These are phyloP conservation scores for Xylaria longipes DNA, from an alignment of 495 filamentous ascomycete genomes.

Conservation along the genomic window DNA sequence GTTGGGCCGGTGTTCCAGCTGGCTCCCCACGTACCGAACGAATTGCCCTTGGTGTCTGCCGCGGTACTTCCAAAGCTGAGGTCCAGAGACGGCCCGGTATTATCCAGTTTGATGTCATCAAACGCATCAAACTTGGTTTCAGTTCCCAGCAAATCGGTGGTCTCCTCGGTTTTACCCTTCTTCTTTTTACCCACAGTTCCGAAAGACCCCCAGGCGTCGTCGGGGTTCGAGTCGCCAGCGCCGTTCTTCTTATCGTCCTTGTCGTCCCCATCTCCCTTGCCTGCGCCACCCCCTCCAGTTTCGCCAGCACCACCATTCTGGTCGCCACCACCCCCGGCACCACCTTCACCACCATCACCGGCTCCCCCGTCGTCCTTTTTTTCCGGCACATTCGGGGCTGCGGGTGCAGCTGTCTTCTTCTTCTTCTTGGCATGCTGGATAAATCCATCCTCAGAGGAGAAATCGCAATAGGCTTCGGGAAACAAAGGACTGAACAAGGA, in stretches of 20 bases:
- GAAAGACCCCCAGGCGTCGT: slow-evolving; percentile 42
- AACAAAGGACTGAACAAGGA: slow-evolving; percentile 41
- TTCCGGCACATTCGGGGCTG: slow-evolving; percentile 32
- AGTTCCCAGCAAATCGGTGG: slow-evolving; percentile 28
- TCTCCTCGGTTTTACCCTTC: slow-evolving; percentile 46
- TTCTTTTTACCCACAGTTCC: slow-evolving; percentile 51
- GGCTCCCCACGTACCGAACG: slow-evolving; percentile 48
- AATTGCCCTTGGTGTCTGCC: slow-evolving; percentile 38
- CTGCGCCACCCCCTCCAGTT: slow-evolving; percentile 35
- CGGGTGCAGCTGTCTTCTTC: slow-evolving; percentile 31
- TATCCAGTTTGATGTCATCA: slow-evolving; percentile 58
- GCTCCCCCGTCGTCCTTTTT: slow-evolving; percentile 53
- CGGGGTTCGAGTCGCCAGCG: slow-evolving; percentile 27
- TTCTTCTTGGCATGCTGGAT: slow-evolving; percentile 47
- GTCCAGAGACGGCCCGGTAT: slow-evolving; percentile 47
- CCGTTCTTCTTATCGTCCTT: slow-evolving; percentile 39
- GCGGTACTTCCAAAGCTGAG: slow-evolving; percentile 39
- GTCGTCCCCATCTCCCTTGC: slow-evolving; percentile 35
- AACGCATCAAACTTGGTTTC: slow-evolving; percentile 45
- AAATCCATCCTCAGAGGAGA: slow-evolving; percentile 55
- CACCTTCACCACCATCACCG: slow-evolving; percentile 37
- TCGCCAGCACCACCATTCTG: slow-evolving; percentile 36
- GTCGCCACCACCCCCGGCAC: slow-evolving; percentile 27
- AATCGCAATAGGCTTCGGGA: slow-evolving; percentile 48
- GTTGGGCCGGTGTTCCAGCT: slow-evolving; percentile 44